Percentiles rank a stretch among this genome's conserved stretches.
These are phyloP conservation scores for Daldinia sp. DNA, from an alignment of 2,329 filamentous ascomycete genomes.

Conservation along the genomic window DNA sequence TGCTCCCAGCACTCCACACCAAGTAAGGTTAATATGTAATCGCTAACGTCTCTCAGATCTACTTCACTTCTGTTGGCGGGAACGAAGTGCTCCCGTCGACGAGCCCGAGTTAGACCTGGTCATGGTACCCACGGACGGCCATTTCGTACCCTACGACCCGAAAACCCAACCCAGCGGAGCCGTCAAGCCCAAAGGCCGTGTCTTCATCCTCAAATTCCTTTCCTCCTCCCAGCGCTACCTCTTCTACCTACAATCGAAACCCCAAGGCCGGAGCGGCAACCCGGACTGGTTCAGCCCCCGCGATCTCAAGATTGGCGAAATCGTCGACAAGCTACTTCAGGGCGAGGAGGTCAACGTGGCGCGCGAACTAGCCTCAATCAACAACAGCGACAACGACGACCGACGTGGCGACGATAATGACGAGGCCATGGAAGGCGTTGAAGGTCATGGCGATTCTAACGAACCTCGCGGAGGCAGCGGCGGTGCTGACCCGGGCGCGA, in stretches of 20 bases:
- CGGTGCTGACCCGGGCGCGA: constrained; percentile 86
- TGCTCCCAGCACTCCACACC: background rate
- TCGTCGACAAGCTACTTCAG: constrained; percentile 86
- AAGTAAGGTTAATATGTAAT: background rate
- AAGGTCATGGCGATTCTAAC: constrained; percentile 71
- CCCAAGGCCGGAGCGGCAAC: constrained; percentile 77
- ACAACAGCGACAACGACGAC: constrained; percentile 63
- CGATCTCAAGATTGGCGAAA: constrained; percentile 87
- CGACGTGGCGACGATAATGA: constrained; percentile 72
- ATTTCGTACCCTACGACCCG: constrained; percentile 83
- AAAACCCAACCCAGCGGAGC: constrained; percentile 67
- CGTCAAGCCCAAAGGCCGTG: constrained; percentile 83
- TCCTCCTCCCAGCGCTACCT: constrained; percentile 92
- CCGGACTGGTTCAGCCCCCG: constrained; percentile 84
- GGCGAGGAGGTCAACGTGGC: constrained; percentile 89
- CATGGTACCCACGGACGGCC: constrained; percentile 91
- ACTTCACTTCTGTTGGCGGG: constrained; percentile 97
- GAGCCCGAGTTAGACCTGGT: constrained; percentile 88
- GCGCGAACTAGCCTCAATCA: constrained; percentile 75
- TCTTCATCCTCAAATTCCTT: constrained; percentile 93
- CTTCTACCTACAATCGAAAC: constrained; percentile 96
- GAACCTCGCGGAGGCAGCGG: constrained; percentile 74
- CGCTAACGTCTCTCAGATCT: constrained; percentile 70
- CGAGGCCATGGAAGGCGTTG: constrained; percentile 83
- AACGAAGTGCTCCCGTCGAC: constrained; percentile 76